These are phyloP conservation scores for Dissophora globulifera DNA, from an alignment of 192 early-diverging fungal genomes.

Conservation along the genomic window DNA sequence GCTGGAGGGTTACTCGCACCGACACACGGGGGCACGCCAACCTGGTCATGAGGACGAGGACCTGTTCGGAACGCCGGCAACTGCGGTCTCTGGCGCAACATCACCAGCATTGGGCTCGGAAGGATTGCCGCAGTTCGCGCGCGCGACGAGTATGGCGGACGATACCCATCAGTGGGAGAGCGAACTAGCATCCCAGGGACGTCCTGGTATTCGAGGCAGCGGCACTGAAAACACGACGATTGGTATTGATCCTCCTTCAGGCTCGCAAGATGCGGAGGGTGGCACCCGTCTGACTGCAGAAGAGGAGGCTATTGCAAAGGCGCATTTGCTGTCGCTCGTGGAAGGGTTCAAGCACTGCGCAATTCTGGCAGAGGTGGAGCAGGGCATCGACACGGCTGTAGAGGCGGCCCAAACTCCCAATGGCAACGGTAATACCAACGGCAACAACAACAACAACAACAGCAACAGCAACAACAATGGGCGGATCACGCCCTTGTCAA, in stretches of 20 bases:
- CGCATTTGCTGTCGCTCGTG: constrained; percentile 49
- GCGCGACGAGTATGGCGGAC: constrained; percentile 27
- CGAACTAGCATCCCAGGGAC: constrained; percentile 19
- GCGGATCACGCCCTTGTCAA: background rate
- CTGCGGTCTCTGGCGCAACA: background rate
- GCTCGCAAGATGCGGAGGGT: background rate
- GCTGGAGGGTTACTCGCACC: constrained; percentile 11
- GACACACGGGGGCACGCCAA: constrained; percentile 8
- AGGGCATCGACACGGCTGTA: constrained; percentile 26
- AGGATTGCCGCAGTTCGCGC: constrained; percentile 19
- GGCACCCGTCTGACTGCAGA: constrained; percentile 6
- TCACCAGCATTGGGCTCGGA: background rate
- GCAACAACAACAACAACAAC: background rate
- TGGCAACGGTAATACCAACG: constrained; percentile 12
- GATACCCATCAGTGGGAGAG: constrained; percentile 40
- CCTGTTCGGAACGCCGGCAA: background rate
- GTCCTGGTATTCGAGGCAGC: background rate
- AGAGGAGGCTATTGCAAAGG: constrained; percentile 7
- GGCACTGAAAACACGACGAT: constrained; percentile 13
- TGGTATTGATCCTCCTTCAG: constrained; percentile 22
- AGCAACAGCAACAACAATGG: background rate
- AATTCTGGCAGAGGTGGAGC: constrained; percentile 21
- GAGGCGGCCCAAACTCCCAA: constrained; percentile 10
- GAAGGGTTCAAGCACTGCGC: constrained; percentile 50
- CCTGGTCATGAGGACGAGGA: too few relatives aligned